Evolutionary conservation across 257 asterid species (phyloP), one percentile per base, ranked within the genome.

Genomic region (Nicotiana benthamiana): DNA sequence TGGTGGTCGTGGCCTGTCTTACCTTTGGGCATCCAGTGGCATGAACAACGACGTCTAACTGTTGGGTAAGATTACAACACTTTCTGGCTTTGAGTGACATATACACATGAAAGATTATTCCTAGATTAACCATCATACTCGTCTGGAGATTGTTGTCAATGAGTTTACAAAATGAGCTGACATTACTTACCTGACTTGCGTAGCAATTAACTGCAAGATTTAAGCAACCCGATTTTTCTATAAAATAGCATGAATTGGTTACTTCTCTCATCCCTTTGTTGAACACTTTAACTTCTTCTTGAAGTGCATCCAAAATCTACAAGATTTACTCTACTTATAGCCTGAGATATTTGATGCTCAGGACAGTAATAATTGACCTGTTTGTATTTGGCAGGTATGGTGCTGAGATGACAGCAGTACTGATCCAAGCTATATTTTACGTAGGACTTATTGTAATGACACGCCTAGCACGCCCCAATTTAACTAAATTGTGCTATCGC

Each of bases 1-100:
- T 95, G 98, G 98, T 95, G 98, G 98, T 92, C 98, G 18, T 95
- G 96, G 94, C 98, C 98, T 2, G 97, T 95, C 81, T 90, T 95
- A 64, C 98, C 98, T 1, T 75, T 95, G 5, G 98, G 98, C 84
- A 82, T 91, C 89, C 87, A 93, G 22, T 95, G 98, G 98, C 98
- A 95, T 66, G 83, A 86, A 76, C 90, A 89, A 53, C 91, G 98
- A 3, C 91, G 85, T 28, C 87, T 91, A 80, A 93, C 97, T 75
- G 84, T 94, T 20, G 98, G 98, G 98, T 94, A 86, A 80, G 85
- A 62, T 72, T 48, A 46, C 13, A 46, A 20, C 77, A 8, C 12
- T 1, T 40, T 68, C 22, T 43, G 8, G 8, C 79, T 74, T 51
- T 7, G 79, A 0, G 16, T 74, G 43, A 48, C 26, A 4, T 48